phyloP scores from a whole-genome alignment of 495 filamentous ascomycete genomes.

The Aspergillus bertholletiae region DNA sequence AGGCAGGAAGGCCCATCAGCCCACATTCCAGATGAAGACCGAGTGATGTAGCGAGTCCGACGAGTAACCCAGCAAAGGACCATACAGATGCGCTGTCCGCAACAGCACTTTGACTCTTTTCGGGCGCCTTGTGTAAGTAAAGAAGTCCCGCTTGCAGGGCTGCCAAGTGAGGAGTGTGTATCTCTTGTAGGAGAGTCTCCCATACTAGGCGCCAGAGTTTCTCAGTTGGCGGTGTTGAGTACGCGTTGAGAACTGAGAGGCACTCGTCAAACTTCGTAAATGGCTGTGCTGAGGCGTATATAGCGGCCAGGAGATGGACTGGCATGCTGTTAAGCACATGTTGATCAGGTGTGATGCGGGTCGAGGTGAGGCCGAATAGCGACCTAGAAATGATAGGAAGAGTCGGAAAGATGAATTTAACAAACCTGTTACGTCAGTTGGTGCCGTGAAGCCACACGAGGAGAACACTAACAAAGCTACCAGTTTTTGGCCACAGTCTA shows the following conservation, averaged over 20 bases:
- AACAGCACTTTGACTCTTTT: conserved; percentile 12
- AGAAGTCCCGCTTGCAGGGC: conserved; percentile 31
- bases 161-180: conserved; percentile 29
- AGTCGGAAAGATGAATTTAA: conserved; percentile 28
- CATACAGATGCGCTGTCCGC: conserved; percentile 31
- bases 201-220: conserved; percentile 30
- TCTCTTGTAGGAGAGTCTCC: conserved; percentile 29
- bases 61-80: conserved; percentile 32
- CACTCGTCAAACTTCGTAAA: conserved; percentile 29
- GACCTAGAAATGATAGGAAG: conserved; percentile 25
- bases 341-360: neutral
- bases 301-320: conserved; percentile 30
- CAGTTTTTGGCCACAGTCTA: conserved; percentile 25
- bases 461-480: conserved; percentile 12
- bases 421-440: conserved; percentile 9
- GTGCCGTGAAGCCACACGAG: neutral
- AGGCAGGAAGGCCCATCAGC: conserved; percentile 78
- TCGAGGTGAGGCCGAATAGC: neutral
- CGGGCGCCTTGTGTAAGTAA: conserved; percentile 24
- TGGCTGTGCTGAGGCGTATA: conserved; percentile 33
- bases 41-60: conserved; percentile 41
- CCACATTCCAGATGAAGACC: conserved; percentile 84
- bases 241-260: conserved; percentile 25
- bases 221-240: conserved; percentile 21
- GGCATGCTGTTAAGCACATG: conserved; percentile 19